Evolutionary conservation across 75 land plant genomes (phyloP), one percentile per base, ranked within the genome.

Genomic region (Ceratopteris richardii): DNA sequence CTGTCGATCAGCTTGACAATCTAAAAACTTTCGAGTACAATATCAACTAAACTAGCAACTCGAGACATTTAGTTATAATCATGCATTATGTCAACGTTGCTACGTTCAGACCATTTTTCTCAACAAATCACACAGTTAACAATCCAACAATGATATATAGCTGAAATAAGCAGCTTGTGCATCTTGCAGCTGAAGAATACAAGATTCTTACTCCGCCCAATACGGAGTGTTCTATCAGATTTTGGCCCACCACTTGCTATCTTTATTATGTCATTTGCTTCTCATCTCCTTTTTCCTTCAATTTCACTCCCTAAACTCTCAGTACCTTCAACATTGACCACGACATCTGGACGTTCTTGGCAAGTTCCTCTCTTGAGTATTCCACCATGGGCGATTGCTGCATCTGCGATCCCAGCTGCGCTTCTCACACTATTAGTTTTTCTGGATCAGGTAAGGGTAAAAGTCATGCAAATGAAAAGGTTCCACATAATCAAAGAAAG

Each of bases 221-320:
- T 61, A 16, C 43, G 57, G 29, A 54, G 41, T 22, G 27, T 50
- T 23, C 56, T 68, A 24, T 44, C 70, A 54, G 71, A 68, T 31
- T 68, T 68, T 44, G 64, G 71, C 1, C 58, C 71, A 52, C 57
- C 71, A 6, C 30, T 68, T 1, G 71, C 71, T 19, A 68, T 68
- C 24, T 20, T 61, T 37, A 18, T 53, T 29, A 68, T 61, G 71
- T 61, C 71, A n/a, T 33, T 42, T 37, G 58, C 62, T 42, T 55
- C 57, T 2, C 39, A 30, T 41, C 46, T 37, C 36, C 43, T 68
- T 30, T 68, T 61, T 24, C 64, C 71, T 42, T 31, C 31, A 16
- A 31, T 68, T 12, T 47, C 64, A 22, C 53, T 68, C 1, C 71
- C 71, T 11, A 41, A 21, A 24, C 25, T 68, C 27, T 55, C 56